Conservation (phyloP, 768 basidiomycete genomes). For the Russula emetica region DNA sequence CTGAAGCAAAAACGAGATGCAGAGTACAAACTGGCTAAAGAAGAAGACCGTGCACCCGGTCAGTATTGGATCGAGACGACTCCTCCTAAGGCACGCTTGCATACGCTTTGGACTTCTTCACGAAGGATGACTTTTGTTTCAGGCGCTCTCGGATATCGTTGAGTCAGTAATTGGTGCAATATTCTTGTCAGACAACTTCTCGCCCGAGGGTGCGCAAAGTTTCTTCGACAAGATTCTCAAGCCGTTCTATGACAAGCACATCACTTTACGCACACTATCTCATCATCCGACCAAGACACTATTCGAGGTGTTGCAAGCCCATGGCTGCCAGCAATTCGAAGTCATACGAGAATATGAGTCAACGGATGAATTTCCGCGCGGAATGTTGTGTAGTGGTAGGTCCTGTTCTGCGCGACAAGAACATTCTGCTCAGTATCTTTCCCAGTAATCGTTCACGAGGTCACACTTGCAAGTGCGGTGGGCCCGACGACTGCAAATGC, state of each 20-base stretch:
- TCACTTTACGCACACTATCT: conserved; percentile 66
- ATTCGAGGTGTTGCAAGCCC: conserved; percentile 66
- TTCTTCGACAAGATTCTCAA: conserved; percentile 65
- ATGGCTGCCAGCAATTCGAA: conserved; percentile 64
- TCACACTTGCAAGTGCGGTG: conserved; percentile 54
- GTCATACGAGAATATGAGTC: conserved; percentile 35
- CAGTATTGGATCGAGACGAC: conserved; percentile 79
- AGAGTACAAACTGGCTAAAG: conserved; percentile 45
- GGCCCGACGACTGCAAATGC: conserved; percentile 51
- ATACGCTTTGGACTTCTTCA: neutral
- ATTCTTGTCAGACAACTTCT: conserved; percentile 71
- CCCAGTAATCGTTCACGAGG: conserved; percentile 64
- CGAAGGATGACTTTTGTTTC: conserved; percentile 10
- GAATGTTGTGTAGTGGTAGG: conserved; percentile 50
- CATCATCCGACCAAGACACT: conserved; percentile 75
- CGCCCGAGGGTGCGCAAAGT: conserved; percentile 52
- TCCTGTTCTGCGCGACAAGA: neutral
- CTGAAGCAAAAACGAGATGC: conserved; percentile 44
- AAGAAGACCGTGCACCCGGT: conserved; percentile 50
- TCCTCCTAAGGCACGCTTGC: conserved; percentile 61
- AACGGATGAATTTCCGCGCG: conserved; percentile 42
- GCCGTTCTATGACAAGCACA: conserved; percentile 76
- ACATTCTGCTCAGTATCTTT: conserved; percentile 13
- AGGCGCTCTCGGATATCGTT: conserved; percentile 76
- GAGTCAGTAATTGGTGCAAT: conserved; percentile 78